Base-by-base conservation (phyloP, 75 land plant genomes). In the Pinus taeda region DNA sequence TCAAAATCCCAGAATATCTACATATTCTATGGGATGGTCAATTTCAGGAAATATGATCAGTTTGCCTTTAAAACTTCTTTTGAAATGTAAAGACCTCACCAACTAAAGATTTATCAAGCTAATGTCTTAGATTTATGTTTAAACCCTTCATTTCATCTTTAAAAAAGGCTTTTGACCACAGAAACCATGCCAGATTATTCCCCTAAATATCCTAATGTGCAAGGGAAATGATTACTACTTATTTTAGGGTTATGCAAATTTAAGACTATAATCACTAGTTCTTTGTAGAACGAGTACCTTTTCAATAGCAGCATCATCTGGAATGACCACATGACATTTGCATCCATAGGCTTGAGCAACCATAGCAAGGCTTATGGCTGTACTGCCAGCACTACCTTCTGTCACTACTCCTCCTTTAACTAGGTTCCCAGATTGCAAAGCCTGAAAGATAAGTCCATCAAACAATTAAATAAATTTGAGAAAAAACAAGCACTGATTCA, bases 341-440 rank as follows among this genome's bases (percentile, higher is more conserved):
- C 98, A 94, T 45, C 95, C 98, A 88, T 87, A 91, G 24, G 99
- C 98, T 24, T 91, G 84, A 72, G 99, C 93, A 9, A 97, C 94
- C 60, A 90, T 93, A 13, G 99, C 99, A 82, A 97, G 85, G 81
- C 99, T 97, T 37, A 97, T 93, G 7, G 92, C 99, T 36, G 99
- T 97, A 58, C 99, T 97, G 63, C 99, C 99, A 82, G 99, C 99
- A 87, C 99, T 97, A 42, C 99, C 99, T 78, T 97, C 99, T 57
- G 92, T 93, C 21, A 97, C 89, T 6, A 95, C 79, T 36, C 99
- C 99, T 69, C 99, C 99, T 79, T 69, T 73, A 71, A 76, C 83
- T 42, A 97, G 85, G 45, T 84, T 58, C 26, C 98, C 99, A 60
- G 94, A 89, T 57, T 88, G 85, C 71, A 95, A 67, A 63, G 99